Conservation (phyloP, 495 filamentous ascomycete species). For the Penicillium pancosmium region DNA sequence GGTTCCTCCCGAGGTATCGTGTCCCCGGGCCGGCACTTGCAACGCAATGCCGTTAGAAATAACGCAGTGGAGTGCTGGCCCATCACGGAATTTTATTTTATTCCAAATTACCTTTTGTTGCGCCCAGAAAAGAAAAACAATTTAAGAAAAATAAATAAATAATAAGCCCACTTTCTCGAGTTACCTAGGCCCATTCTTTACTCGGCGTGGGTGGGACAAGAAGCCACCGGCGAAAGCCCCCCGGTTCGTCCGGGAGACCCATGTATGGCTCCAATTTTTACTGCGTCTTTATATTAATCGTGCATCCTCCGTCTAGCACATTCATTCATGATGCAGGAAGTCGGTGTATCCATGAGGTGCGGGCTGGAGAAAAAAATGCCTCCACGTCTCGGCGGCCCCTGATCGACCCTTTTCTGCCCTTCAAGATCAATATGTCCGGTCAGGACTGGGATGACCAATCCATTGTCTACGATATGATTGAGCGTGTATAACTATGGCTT, state of each 20-base stretch:
- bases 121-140: neutral
- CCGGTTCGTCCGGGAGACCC: conserved; percentile 17
- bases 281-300: conserved; percentile 26
- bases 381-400: neutral
- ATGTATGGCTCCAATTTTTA: conserved; percentile 11
- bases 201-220: conserved; percentile 6
- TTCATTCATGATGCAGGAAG: neutral
- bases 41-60: conserved; percentile 11
- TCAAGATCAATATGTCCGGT: neutral
- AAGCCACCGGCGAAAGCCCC: conserved; percentile 3
- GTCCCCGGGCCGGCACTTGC: conserved; percentile 10
- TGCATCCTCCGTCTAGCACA: conserved; percentile 7
- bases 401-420: neutral
- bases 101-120: neutral
- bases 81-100: conserved; percentile 1
- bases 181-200: neutral
- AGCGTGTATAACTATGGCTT: neutral
- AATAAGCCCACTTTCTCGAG: neutral
- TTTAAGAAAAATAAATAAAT: neutral
- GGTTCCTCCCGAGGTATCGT: conserved; percentile 9
- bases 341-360: conserved; percentile 1
- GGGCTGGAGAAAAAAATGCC: neutral
- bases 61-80: conserved; percentile 1
- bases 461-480: neutral
- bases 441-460: neutral